Base-by-base conservation (phyloP, 1,284 basidiomycete genomes). In the Ceratobasidium sp. region DNA sequence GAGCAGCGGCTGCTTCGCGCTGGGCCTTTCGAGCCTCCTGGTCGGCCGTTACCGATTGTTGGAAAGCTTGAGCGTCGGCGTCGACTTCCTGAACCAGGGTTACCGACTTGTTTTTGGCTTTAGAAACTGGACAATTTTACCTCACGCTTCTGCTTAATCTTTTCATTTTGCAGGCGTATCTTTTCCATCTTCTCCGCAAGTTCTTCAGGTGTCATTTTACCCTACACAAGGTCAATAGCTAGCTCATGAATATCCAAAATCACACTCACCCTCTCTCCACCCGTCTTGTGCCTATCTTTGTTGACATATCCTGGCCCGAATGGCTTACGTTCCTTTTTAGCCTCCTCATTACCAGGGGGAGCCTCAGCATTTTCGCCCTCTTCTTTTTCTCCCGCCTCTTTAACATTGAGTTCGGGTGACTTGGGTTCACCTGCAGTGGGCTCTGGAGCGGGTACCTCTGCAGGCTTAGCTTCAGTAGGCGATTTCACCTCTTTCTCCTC, bases 41-140 rank as follows among this genome's bases (percentile, higher is more conserved):
- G 23, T 77, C 75, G 14, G 53, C 73, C 59, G 88, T 88, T 76
- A 92, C 86, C 6, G 84, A 86, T 80, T 90, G 85, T 73, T 84
- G 84, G 81, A 91, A 92, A 6, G 89, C 90, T 21, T 89, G 88
- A 80, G 91, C 89, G 75, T 93, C 91, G 45, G 90, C 90, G 80
- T 88, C 84, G 10, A 59, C 70, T 48, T 57, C 57, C 14, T 93
- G 89, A 76, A 91, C n/a, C n/a, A n/a, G n/a, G n/a, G n/a, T n/a
- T n/a, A n/a, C n/a, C n/a, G n/a, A n/a, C n/a, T n/a, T n/a, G n/a
- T n/a, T n/a, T n/a, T n/a, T n/a, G n/a, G n/a, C n/a, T n/a, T n/a
- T n/a, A n/a, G n/a, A n/a, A n/a, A n/a, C n/a, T n/a, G n/a, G n/a
- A 36, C 75, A 67, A 73, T 76, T 83, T 76, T 77, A 90, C 92